A percentile compares a stretch with the other conserved stretches of the same genome.
These are phyloP conservation scores for Schizosaccharomyces lindneri DNA, from an alignment of 805 yeast genomes.

Conservation along the genomic window DNA sequence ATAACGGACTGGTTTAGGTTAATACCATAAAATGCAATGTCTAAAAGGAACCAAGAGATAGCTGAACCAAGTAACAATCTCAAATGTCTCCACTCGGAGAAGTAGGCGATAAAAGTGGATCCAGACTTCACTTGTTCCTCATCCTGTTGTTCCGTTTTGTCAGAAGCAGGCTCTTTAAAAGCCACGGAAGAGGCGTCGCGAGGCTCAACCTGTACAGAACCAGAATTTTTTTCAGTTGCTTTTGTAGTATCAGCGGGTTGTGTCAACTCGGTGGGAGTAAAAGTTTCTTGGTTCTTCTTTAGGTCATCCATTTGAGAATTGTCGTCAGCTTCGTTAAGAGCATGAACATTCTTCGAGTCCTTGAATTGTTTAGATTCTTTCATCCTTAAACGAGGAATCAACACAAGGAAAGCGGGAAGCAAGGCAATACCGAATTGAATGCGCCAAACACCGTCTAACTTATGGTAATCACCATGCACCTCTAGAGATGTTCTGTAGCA, in stretches of 20 bases:
- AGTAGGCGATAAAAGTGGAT: constrained; percentile 38
- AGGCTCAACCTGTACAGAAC: not conserved
- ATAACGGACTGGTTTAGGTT: constrained; percentile 62
- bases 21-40: constrained; percentile 76
- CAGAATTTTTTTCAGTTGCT: not conserved
- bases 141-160: not conserved
- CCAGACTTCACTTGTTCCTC: not conserved
- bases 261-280: not conserved
- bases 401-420: constrained; percentile 64
- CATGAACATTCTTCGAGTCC: constrained; percentile 25
- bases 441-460: constrained; percentile 77
- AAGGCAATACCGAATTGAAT: constrained; percentile 68
- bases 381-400: constrained; percentile 73
- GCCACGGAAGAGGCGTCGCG: not conserved
- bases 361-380: constrained; percentile 49
- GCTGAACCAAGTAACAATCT: constrained; percentile 73
- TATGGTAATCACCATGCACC: constrained; percentile 26
- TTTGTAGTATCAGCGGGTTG: not conserved
- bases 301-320: constrained; percentile 6
- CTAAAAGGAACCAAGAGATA: constrained; percentile 74
- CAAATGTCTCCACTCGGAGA: constrained; percentile 66
- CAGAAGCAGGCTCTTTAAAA: not conserved
- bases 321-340: constrained; percentile 31
- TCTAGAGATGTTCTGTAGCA: constrained; percentile 45
- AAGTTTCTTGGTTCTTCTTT: not conserved